Evolutionary conservation across 1,284 basidiomycete genomes (phyloP).

Genomic region (Cutaneotrichosporon mucoides): DNA sequence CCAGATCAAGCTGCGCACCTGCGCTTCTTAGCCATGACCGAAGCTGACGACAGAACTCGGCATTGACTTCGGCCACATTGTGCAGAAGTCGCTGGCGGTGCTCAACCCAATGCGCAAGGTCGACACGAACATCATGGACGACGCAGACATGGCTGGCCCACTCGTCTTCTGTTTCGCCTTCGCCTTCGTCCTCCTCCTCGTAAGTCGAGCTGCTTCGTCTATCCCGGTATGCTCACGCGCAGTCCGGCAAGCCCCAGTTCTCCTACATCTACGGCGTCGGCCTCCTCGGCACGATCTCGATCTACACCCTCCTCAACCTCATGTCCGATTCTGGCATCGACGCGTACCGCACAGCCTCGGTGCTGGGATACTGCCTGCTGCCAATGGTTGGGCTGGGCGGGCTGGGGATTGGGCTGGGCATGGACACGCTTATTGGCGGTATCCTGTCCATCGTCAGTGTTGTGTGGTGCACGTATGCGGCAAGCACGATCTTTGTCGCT

Average conservation of each 20-base stretch:
- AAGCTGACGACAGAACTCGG: constrained; percentile 75
- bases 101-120: constrained; percentile 85
- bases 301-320: constrained; percentile 92
- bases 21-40: too few species aligned
- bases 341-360: constrained; percentile 90
- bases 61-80: constrained; percentile 94
- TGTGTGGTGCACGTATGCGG: constrained; percentile 91
- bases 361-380: constrained; percentile 93
- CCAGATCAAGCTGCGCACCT: too few species aligned
- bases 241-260: constrained; percentile 98
- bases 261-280: constrained; percentile 99
- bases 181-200: constrained; percentile 82
- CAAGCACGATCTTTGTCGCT: constrained; percentile 88
- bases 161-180: constrained; percentile 91
- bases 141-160: constrained; percentile 95
- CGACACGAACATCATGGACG: constrained; percentile 97
- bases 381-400: constrained; percentile 96
- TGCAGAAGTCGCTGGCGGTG: constrained; percentile 89
- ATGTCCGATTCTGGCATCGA: constrained; percentile 97
- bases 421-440: constrained; percentile 82
- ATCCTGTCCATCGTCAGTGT: constrained; percentile 73
- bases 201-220: constrained; percentile 59
- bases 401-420: constrained; percentile 76
- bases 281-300: constrained; percentile 85
- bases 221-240: too few species aligned